Evolutionary conservation across 345 rosid genomes (phyloP).

Genomic region (Citrus maxima): DNA sequence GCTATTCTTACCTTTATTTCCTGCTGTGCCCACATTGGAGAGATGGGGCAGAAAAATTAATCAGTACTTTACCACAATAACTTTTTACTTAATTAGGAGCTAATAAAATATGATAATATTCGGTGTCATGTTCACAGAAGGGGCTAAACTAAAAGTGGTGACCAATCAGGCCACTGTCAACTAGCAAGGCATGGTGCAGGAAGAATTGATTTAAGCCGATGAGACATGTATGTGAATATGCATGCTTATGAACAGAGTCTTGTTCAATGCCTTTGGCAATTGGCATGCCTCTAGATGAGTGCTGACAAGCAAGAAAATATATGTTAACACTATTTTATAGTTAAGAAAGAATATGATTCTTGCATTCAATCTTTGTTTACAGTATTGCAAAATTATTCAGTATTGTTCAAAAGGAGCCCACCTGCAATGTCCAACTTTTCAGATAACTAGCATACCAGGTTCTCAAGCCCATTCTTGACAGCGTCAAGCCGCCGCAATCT

Average conservation of each 20-base stretch:
- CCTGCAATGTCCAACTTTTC: neutral
- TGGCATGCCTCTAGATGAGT: neutral
- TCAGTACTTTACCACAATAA: neutral
- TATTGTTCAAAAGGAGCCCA: slow-evolving; percentile 5
- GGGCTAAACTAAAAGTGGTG: neutral
- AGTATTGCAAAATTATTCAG: neutral
- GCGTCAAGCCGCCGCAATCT: slow-evolving; percentile 66
- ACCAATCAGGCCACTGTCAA: neutral
- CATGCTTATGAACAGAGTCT: neutral
- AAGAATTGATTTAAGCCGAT: neutral
- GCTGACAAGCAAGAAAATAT: neutral
- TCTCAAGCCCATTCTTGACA: slow-evolving; percentile 13
- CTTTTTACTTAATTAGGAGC: neutral
- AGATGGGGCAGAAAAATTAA: neutral
- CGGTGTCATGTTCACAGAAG: neutral
- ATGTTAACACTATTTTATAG: neutral
- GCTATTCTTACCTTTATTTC: slow-evolving; percentile 8
- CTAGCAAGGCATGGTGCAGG: neutral
- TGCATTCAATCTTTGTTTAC: slow-evolving; percentile 7
- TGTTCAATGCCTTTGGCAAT: neutral
- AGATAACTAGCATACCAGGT: neutral
- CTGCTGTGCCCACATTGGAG: neutral
- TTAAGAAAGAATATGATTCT: slow-evolving; percentile 12
- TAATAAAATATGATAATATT: neutral
- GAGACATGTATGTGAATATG: neutral